Base-by-base conservation (phyloP, 345 rosid species). In the Bruguiera sexangula region DNA sequence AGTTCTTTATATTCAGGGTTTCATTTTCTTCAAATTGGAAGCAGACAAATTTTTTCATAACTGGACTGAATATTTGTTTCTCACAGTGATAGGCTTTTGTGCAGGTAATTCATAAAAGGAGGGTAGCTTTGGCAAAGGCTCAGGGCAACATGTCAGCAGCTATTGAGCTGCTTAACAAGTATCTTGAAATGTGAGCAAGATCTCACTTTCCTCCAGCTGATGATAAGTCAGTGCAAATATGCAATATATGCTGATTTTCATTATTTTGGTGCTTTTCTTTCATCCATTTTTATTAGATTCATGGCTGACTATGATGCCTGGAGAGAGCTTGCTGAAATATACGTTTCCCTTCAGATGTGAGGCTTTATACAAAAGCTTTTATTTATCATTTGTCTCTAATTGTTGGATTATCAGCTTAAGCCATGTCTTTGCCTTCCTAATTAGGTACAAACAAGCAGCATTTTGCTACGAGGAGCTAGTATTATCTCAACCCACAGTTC, bases 241-340 rank as follows among this genome's bases (percentile, higher is more conserved):
- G 27, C n/a, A 20, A 5, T 63, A 76, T 79, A 62, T 51, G 48
- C 78, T 75, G 56, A 73, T 31, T 34, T 70, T 58, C 39, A 11
- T 55, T 67, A 24, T 20, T 65, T 5, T 64, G 55, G 55, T 64
- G 61, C 62, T 37, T 34, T 73, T 2, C 37, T 11, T 52, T 60
- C 62, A 65, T 66, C 71, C 68, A 85, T 10, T 24, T 16, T 60
- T 46, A 22, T 15, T 51, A 77, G 99, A 83, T 95, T 92, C 80
- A 92, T 95, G 99, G 99, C 99, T 46, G 99, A 95, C 83, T 89
- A 88, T 77, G 99, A 95, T 86, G 98, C 99, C 36, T 95, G 99
- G 99, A 92, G 98, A 84, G 99, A 96, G 78, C 98, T 96, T 64
- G 98, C 99, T 0, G 97, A 90, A 65, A 84, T 89, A 73, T 92